Evolutionary conservation across 805 yeast genomes (phyloP).

Genomic region (Candida awuae): DNA sequence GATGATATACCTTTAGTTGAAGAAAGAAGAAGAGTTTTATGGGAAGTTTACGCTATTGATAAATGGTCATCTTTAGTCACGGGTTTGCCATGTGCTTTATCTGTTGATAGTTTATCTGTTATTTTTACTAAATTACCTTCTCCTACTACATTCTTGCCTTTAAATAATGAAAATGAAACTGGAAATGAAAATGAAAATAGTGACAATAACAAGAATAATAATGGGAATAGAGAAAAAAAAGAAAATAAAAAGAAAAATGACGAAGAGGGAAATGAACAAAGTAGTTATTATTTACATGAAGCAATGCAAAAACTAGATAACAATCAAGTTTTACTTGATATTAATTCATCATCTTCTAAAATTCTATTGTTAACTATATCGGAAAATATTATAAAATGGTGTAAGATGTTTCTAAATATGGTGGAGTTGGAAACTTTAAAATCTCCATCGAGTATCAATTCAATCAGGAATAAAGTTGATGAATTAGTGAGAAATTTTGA

Average conservation of each 20-base stretch:
- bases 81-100: conserved; percentile 26
- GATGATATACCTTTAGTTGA: conserved; percentile 21
- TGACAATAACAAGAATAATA: background rate
- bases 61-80: conserved; percentile 28
- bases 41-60: conserved; percentile 26
- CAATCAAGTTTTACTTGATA: conserved; percentile 23
- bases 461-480: conserved; percentile 20
- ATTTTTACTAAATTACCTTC: conserved; percentile 27
- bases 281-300: conserved; percentile 22
- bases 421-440: conserved; percentile 23
- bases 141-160: conserved; percentile 21
- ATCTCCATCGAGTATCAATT: conserved; percentile 13
- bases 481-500: conserved; percentile 23
- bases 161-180: conserved; percentile 8
- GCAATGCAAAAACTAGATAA: conserved; percentile 25
- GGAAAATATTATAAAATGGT: conserved; percentile 28
- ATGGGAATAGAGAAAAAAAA: background rate
- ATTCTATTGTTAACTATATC: conserved; percentile 24
- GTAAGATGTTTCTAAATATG: conserved; percentile 24
- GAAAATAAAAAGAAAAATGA: background rate
- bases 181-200: background rate
- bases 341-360: conserved; percentile 21
- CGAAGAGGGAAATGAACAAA: conserved; percentile 7
- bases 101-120: conserved; percentile 21
- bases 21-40: conserved; percentile 26